Conservation (phyloP, 2,329 filamentous ascomycete genomes). For the Colletotrichum scovillei region DNA sequence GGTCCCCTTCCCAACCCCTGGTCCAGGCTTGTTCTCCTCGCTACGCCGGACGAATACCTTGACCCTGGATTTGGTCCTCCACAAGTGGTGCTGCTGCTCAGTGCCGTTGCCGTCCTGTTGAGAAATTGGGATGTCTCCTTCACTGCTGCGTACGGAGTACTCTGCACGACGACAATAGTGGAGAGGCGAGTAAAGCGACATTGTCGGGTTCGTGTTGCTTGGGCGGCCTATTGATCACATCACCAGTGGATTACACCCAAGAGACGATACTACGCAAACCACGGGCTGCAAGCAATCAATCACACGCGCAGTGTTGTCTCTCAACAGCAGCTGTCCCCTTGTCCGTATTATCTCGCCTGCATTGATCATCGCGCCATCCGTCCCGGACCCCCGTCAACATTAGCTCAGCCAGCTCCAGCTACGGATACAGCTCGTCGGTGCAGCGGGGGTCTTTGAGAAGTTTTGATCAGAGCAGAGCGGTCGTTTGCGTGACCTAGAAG, state of each 20-base stretch:
- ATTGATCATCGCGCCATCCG: conserved; percentile 12
- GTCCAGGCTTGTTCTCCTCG: not conserved
- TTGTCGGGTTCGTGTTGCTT: not conserved
- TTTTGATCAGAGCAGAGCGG: not conserved
- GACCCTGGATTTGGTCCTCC: conserved; percentile 1
- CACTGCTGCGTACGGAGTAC: not conserved
- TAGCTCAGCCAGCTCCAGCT: conserved; percentile 3
- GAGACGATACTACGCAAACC: conserved; percentile 11
- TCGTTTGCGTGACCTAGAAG: not conserved
- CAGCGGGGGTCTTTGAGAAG: not conserved
- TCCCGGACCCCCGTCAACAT: conserved; percentile 1
- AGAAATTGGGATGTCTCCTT: not conserved
- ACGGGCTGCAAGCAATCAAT: not conserved
- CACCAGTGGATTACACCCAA: conserved; percentile 3
- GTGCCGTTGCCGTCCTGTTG: conserved; percentile 13
- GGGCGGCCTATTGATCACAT: not conserved
- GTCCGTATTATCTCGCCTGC: not conserved
- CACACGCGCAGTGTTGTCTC: not conserved
- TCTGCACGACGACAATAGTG: not conserved
- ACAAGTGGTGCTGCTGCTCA: conserved; percentile 4
- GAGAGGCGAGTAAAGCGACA: not conserved
- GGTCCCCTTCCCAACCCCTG: conserved; percentile 9
- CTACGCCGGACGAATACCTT: not conserved
- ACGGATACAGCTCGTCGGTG: not conserved
- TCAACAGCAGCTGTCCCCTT: not conserved